A percentile compares a stretch with the other conserved stretches of the same genome.
phyloP scores from a whole-genome alignment of 305 asterid genomes.

The Fraxinus baroniana region DNA sequence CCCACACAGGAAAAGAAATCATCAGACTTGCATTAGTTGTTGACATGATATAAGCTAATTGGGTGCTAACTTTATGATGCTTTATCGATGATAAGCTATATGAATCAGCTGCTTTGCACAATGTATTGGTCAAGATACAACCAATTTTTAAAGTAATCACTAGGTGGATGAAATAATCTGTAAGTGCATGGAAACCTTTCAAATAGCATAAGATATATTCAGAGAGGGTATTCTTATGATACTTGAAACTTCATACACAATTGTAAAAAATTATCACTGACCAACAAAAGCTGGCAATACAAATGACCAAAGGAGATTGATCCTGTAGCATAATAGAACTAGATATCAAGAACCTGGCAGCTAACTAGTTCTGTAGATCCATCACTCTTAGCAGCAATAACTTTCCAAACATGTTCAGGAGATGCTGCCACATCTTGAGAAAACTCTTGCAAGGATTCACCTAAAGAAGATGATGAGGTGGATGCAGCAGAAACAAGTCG shows the following conservation, averaged over 20 bases:
- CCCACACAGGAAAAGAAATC: not conserved
- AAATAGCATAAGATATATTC: not conserved
- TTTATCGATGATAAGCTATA: not conserved
- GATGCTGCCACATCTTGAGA: slow-evolving; percentile 27
- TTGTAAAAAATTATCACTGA: not conserved
- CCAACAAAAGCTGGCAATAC: not conserved
- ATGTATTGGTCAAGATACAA: not conserved
- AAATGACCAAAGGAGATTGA: not conserved
- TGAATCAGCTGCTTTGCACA: not conserved
- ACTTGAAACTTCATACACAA: not conserved
- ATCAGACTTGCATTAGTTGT: not conserved
- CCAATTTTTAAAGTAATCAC: not conserved
- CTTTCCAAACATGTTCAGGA: slow-evolving; percentile 31
- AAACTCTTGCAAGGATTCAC: slow-evolving; percentile 20
- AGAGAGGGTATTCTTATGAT: not conserved
- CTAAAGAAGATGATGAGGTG: slow-evolving; percentile 23
- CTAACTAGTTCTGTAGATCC: slow-evolving; percentile 20
- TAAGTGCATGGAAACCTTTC: not conserved
- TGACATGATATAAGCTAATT: not conserved
- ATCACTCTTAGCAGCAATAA: slow-evolving; percentile 28
- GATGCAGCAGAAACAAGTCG: slow-evolving; percentile 39
- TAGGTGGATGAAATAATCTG: not conserved
- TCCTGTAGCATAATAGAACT: not conserved
- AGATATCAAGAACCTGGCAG: slow-evolving; percentile 1
- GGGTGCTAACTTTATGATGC: not conserved